Evolutionary conservation across 2,329 filamentous ascomycete genomes (phyloP).

Genomic region (Hymenoscyphus linearis): DNA sequence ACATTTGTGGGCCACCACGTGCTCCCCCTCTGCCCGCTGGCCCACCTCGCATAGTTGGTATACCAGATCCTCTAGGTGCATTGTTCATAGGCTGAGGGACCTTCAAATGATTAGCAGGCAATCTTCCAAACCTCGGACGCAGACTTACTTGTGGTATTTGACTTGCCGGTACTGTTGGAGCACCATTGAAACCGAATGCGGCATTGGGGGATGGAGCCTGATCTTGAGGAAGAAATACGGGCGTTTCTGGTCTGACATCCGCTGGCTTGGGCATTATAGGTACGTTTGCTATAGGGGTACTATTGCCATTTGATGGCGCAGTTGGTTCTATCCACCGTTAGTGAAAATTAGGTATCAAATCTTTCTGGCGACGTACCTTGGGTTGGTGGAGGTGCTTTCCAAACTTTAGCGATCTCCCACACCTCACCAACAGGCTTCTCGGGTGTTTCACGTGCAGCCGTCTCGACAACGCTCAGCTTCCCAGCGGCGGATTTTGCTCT

Average conservation of each 20-base stretch:
- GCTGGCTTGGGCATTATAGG: slow-evolving; percentile 8
- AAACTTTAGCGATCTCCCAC: slow-evolving; percentile 72
- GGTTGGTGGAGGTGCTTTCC: slow-evolving; percentile 42
- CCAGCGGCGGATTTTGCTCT: slow-evolving; percentile 58
- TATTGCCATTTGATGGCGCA: slow-evolving; percentile 20
- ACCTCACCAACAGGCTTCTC: slow-evolving; percentile 79
- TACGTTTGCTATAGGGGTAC: slow-evolving; percentile 3
- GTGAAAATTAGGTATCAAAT: background rate
- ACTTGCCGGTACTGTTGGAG: slow-evolving; percentile 17
- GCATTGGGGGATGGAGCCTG: slow-evolving; percentile 11
- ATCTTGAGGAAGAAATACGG: slow-evolving; percentile 8
- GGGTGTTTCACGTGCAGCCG: slow-evolving; percentile 79
- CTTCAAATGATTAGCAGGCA: slow-evolving; percentile 14
- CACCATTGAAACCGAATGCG: slow-evolving; percentile 18
- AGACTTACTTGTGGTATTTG: slow-evolving; percentile 28
- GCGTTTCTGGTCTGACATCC: slow-evolving; percentile 22
- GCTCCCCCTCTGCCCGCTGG: slow-evolving; percentile 17
- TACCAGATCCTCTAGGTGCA: slow-evolving; percentile 22
- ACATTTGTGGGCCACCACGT: slow-evolving; percentile 21
- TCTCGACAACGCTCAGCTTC: slow-evolving; percentile 74
- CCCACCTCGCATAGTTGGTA: slow-evolving; percentile 29
- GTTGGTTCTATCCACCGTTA: slow-evolving; percentile 13
- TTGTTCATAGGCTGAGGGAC: slow-evolving; percentile 20
- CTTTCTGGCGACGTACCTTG: slow-evolving; percentile 4
- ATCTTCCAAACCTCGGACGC: background rate